Conservation (phyloP, 1,284 basidiomycete genomes). For the Leccinum angustisporum region DNA sequence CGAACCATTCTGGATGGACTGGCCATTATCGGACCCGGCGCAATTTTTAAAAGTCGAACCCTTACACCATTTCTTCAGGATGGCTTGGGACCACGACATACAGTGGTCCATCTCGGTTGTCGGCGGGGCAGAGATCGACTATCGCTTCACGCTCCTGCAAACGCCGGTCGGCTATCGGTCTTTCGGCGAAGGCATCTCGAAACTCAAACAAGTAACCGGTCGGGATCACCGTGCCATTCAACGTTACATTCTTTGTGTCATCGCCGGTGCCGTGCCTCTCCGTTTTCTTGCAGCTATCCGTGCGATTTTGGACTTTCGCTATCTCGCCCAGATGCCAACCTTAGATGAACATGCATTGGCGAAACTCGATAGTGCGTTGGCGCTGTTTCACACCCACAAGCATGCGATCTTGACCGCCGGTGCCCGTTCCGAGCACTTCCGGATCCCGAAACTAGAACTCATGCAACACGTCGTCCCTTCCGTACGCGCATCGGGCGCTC, state of each 20-base stretch:
- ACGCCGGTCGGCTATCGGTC: neutral
- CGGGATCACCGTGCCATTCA: neutral
- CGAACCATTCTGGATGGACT: neutral
- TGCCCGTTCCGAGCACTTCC: neutral
- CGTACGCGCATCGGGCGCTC: neutral
- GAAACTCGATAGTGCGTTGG: neutral
- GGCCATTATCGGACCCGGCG: neutral
- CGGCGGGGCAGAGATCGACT: neutral
- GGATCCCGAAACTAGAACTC: constrained; percentile 5
- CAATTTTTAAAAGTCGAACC: neutral
- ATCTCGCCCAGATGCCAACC: neutral
- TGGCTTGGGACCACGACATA: neutral
- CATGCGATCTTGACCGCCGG: neutral
- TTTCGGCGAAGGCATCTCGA: neutral
- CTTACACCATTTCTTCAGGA: neutral
- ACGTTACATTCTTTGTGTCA: neutral
- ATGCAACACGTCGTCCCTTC: neutral
- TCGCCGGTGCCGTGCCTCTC: neutral
- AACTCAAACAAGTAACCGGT: neutral
- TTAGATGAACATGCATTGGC: neutral
- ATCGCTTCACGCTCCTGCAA: neutral
- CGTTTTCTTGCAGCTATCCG: neutral
- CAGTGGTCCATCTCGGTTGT: neutral
- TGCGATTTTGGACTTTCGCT: neutral
- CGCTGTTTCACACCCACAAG: constrained; percentile 2